Conservation (phyloP, 768 basidiomycete genomes). For the Kwoniella dendrophila region DNA sequence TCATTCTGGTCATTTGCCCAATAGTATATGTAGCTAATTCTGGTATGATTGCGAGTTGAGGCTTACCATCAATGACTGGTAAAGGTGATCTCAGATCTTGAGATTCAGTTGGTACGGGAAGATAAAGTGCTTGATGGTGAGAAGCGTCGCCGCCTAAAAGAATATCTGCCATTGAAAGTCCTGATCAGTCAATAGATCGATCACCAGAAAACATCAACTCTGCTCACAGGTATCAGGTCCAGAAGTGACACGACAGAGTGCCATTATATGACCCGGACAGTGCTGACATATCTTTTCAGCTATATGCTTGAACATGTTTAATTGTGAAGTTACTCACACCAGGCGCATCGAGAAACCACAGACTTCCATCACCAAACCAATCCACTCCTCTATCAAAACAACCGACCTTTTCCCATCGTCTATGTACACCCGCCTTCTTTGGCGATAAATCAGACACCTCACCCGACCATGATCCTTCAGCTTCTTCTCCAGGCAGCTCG, state of each 20-base stretch:
- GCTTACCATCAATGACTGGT: slow-evolving; percentile 22
- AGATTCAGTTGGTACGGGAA: slow-evolving; percentile 25
- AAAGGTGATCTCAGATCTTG: slow-evolving; percentile 23
- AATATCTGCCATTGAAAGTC: slow-evolving; percentile 24
- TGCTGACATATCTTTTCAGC: slow-evolving; percentile 19
- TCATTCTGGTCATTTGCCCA: slow-evolving; percentile 31
- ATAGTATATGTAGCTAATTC: slow-evolving; percentile 27
- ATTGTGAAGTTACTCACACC: slow-evolving; percentile 27
- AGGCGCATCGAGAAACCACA: slow-evolving; percentile 38
- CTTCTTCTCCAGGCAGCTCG: slow-evolving; percentile 23
- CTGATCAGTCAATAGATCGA: not conserved
- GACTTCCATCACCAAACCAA: slow-evolving; percentile 42
- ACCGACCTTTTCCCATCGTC: slow-evolving; percentile 29
- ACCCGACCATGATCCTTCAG: slow-evolving; percentile 8
- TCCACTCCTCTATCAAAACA: slow-evolving; percentile 36
- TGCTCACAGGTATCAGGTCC: slow-evolving; percentile 38
- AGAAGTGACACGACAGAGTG: slow-evolving; percentile 36
- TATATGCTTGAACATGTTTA: not conserved
- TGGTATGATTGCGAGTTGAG: slow-evolving; percentile 28
- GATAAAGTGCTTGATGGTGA: slow-evolving; percentile 39
- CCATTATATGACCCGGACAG: slow-evolving; percentile 35
- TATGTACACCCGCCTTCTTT: not conserved
- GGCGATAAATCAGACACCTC: slow-evolving; percentile 2
- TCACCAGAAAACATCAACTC: too few relatives aligned
- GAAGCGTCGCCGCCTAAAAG: slow-evolving; percentile 40